Conservation (phyloP, 2,329 filamentous ascomycete species). For the Amesomyces nigricolor region DNA sequence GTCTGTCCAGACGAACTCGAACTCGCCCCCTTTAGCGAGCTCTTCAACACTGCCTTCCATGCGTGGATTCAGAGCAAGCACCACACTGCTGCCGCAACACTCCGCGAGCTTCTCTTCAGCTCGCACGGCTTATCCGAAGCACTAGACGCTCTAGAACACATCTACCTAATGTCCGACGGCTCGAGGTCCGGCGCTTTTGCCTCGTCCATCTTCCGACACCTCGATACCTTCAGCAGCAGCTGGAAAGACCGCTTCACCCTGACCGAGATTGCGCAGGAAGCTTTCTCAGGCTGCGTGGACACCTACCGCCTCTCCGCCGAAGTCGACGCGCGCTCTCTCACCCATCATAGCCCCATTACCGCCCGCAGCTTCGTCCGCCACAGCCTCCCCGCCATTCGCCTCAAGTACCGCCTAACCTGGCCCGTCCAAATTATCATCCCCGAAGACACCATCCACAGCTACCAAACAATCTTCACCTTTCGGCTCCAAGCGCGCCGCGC, state of each 20-base stretch:
- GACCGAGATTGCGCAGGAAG: constrained; percentile 69
- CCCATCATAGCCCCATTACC: constrained; percentile 38
- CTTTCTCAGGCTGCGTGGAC: constrained; percentile 57
- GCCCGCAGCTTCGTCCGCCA: constrained; percentile 54
- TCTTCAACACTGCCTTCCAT: constrained; percentile 66
- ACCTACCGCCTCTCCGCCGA: constrained; percentile 57
- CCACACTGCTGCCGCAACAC: constrained; percentile 58
- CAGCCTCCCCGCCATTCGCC: constrained; percentile 55
- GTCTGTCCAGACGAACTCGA: constrained; percentile 45
- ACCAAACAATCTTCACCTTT: constrained; percentile 68
- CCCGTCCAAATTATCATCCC: constrained; percentile 67
- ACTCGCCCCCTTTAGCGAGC: constrained; percentile 65
- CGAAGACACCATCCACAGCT: constrained; percentile 55
- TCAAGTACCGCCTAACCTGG: constrained; percentile 65
- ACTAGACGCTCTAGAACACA: constrained; percentile 59
- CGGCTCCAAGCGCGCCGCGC: constrained; percentile 73
- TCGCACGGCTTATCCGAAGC: constrained; percentile 61
- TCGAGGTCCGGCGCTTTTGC: constrained; percentile 61
- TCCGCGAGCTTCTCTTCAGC: constrained; percentile 62
- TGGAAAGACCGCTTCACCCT: constrained; percentile 83
- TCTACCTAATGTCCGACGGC: constrained; percentile 76
- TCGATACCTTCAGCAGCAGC: constrained; percentile 53
- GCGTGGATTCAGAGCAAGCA: constrained; percentile 74
- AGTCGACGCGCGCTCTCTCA: constrained; percentile 36
- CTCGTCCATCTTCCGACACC: constrained; percentile 64